phyloP scores from a whole-genome alignment of 163 green algal genomes.

The Volvox carteri region DNA sequence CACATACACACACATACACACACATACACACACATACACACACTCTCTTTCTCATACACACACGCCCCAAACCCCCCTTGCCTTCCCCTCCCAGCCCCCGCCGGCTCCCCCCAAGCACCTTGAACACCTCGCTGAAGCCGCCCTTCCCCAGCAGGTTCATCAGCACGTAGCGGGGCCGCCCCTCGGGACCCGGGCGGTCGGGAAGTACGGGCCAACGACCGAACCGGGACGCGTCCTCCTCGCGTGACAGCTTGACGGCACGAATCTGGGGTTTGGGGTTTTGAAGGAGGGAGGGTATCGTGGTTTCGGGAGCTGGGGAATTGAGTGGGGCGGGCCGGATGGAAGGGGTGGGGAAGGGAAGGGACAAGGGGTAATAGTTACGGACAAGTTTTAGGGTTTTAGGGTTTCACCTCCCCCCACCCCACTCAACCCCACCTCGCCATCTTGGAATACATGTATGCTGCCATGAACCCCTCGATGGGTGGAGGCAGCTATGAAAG shows the following conservation, averaged over 20 bases:
- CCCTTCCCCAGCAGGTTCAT: slow-evolving; percentile 93
- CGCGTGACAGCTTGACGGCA: slow-evolving; percentile 31
- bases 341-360: not conserved
- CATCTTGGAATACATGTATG: too few species aligned
- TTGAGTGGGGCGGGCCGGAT: too few species aligned
- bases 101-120: slow-evolving; percentile 71
- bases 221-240: slow-evolving; percentile 51
- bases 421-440: too few species aligned
- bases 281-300: too few species aligned
- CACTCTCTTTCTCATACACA: not conserved
- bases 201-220: slow-evolving; percentile 43
- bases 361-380: not conserved
- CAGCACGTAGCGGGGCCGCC: slow-evolving; percentile 83
- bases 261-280: slow-evolving; percentile 36
- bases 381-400: too few species aligned
- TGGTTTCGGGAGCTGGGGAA: too few species aligned
- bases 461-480: too few species aligned
- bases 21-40: not conserved
- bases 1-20: not conserved
- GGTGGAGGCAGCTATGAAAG: too few species aligned
- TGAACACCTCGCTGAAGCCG: slow-evolving; percentile 96
- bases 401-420: too few species aligned
- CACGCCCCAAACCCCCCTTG: not conserved
- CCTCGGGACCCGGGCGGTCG: slow-evolving; percentile 9
- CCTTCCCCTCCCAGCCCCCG: not conserved